Evolutionary conservation across 306 rosid genomes (phyloP).

Genomic region (Bauhinia variegata): DNA sequence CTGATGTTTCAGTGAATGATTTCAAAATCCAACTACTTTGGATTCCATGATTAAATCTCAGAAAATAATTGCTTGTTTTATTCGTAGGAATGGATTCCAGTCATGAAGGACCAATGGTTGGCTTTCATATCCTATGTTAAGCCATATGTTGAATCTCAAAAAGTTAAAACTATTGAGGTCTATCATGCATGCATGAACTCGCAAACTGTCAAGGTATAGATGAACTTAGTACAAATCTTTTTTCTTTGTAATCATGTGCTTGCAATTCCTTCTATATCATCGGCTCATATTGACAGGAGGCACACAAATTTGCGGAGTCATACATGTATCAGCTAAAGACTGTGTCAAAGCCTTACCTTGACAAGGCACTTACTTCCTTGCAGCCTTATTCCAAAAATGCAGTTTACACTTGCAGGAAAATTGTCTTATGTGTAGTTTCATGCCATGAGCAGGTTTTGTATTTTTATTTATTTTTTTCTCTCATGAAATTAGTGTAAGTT

Average conservation of each 20-base stretch:
- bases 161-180: conserved; percentile 33
- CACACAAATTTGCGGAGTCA: conserved; percentile 27
- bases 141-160: conserved; percentile 30
- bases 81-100: conserved; percentile 47
- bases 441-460: conserved; percentile 40
- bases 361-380: conserved; percentile 3
- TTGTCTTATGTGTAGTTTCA: conserved; percentile 30
- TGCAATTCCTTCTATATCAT: conserved; percentile 7
- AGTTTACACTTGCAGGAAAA: conserved; percentile 13
- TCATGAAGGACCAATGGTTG: conserved; percentile 36
- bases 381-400: conserved; percentile 11
- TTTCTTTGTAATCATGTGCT: conserved; percentile 8
- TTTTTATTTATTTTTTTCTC: background rate
- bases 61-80: background rate
- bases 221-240: background rate
- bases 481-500: background rate
- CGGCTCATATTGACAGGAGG: conserved; percentile 38
- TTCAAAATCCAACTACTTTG: background rate
- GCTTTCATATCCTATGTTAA: conserved; percentile 28
- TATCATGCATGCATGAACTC: conserved; percentile 38
- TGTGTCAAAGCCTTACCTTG: conserved; percentile 31
- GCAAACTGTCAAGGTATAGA: conserved; percentile 15
- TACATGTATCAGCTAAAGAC: too few relatives aligned
- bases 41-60: background rate
- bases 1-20: too few relatives aligned